These are phyloP conservation scores for Lyophyllum shimeji DNA, from an alignment of 768 basidiomycete genomes.

Conservation along the genomic window DNA sequence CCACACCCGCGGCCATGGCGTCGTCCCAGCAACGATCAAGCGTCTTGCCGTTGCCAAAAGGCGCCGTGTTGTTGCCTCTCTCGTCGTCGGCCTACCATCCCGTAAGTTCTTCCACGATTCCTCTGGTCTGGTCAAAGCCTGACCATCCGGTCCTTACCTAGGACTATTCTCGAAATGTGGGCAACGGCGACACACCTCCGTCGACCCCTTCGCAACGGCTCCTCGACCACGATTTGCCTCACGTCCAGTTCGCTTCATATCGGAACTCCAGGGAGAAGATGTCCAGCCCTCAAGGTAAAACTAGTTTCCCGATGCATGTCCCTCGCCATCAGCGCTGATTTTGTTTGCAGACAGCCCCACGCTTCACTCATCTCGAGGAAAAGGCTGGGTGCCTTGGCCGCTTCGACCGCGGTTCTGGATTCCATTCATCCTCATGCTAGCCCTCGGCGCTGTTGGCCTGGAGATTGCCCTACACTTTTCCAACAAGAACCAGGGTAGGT, in stretches of 20 bases:
- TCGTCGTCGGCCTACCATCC: constrained; percentile 2
- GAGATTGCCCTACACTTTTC: constrained; percentile 48
- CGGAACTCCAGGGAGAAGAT: constrained; percentile 7
- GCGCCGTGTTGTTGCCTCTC: constrained; percentile 15
- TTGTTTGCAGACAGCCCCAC: background rate
- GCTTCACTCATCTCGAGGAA: background rate
- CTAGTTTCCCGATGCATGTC: background rate
- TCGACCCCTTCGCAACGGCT: constrained; percentile 15
- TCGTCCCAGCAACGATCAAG: background rate
- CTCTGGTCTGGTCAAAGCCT: background rate
- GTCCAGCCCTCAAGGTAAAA: background rate
- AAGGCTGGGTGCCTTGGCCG: constrained; percentile 42
- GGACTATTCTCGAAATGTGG: background rate
- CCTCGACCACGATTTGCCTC: constrained; percentile 12
- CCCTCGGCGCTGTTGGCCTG: constrained; percentile 39
- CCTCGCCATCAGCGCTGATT: background rate
- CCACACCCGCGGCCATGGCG: background rate
- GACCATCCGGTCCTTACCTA: background rate
- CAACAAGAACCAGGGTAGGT: constrained; percentile 43
- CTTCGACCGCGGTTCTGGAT: constrained; percentile 49
- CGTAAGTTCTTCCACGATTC: background rate
- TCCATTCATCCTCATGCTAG: constrained; percentile 37
- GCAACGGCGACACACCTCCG: constrained; percentile 13
- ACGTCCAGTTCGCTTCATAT: constrained; percentile 25
- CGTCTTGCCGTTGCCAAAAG: constrained; percentile 16